Base-by-base conservation (phyloP, 805 yeast genomes). In the Kodamaea sagamina region DNA sequence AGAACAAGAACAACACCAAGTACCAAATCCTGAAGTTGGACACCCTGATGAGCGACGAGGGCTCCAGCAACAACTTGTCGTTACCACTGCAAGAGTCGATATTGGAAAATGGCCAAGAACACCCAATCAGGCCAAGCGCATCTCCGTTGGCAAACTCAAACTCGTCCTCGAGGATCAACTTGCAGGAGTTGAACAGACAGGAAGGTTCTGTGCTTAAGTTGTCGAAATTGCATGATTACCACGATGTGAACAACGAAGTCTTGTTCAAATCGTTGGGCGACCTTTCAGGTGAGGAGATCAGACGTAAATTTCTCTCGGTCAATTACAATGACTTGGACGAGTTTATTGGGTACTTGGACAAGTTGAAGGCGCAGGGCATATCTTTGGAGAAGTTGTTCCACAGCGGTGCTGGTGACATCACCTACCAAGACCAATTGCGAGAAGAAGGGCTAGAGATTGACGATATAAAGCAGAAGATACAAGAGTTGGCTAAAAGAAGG, bases 121-220 rank as follows among this genome's bases (percentile, higher is more conserved):
- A 12, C 17, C 24, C 19, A 6, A 17, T 32, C 16, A 22, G 36
- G 12, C 37, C 47, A 2, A 49, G 49, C 32, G 34, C 28, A 12
- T 45, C 53, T 10, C 48, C 53, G 1, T 42, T 49, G 26, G 41
- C 43, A 4, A 25, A 31, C 13, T 46, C 50, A 22, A 47, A 66
- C 19, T 52, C 60, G 4, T 49, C 58, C 11, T 65, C 71, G 4
- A 57, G 59, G 29, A 61, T 67, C 4, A 67, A 60, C 43, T 55
- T 71, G 36, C 59, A 57, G 25, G 57, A 57, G 7, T 51, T 70
- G 42, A 68, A 71, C 42, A 61, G 62, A 43, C 68, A 68, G 44
- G 77, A 72, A 55, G 77, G 76, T 4, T 63, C 69, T 10, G 59
- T 64, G 6, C 57, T 70, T 60, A 71, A 64, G 51, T 52, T 70